Conservation (phyloP, 257 asterid species). For the Solanum microdontum region DNA sequence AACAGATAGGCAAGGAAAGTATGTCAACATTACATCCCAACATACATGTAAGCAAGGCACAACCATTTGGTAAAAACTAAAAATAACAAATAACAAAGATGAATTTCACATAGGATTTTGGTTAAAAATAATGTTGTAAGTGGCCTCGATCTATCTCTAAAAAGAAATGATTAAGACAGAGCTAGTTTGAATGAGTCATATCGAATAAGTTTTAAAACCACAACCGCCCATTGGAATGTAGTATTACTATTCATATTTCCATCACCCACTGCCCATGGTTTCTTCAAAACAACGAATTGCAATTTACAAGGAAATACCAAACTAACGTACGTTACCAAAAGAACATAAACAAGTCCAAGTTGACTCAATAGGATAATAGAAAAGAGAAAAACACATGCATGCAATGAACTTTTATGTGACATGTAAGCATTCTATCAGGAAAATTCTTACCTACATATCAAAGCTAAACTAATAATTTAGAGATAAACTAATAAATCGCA, state of each 20-base stretch:
- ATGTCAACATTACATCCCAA: neutral
- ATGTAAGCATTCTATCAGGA: conserved; percentile 6
- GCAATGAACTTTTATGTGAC: neutral
- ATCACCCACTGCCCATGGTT: conserved; percentile 16
- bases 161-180: neutral
- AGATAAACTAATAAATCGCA: neutral
- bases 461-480: neutral
- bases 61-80: neutral
- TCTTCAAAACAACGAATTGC: neutral
- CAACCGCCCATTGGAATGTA: conserved; percentile 15
- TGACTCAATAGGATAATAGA: conserved; percentile 2
- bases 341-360: conserved; percentile 1
- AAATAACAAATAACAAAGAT: neutral
- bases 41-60: neutral
- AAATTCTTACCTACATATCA: neutral
- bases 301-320: neutral
- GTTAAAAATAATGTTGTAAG: neutral
- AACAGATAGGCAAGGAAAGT: neutral
- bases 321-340: neutral
- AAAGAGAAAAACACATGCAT: conserved; percentile 12
- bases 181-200: neutral
- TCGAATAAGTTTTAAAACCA: neutral
- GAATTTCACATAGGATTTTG: neutral
- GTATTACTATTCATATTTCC: neutral
- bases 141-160: neutral